Percentiles rank a stretch among this genome's conserved stretches.
Conservation (phyloP, 2,329 filamentous ascomycete species). For the Phoma sp. region DNA sequence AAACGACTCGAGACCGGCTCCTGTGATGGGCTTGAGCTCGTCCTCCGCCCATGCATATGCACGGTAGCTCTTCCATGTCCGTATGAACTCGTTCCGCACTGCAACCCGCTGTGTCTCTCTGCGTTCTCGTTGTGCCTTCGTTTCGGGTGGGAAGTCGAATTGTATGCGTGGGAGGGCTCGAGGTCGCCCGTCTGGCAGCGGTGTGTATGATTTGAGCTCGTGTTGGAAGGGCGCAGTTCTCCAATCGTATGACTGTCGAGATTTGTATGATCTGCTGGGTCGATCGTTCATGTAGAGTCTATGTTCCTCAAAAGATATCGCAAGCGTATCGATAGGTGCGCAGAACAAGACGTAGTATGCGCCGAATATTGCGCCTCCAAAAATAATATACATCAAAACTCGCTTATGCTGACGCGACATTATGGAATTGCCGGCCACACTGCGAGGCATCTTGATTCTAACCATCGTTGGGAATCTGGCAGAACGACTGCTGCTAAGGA, state of each 20-base stretch:
- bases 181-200: conserved; percentile 47
- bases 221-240: conserved; percentile 50
- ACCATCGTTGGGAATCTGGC: conserved; percentile 28
- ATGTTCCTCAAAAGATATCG: conserved; percentile 38
- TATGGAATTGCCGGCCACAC: conserved; percentile 26
- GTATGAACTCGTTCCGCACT: conserved; percentile 51
- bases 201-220: conserved; percentile 42
- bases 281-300: conserved; percentile 42
- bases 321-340: conserved; percentile 36
- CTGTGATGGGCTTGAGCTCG: conserved; percentile 53
- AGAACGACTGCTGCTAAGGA: neutral
- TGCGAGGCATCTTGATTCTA: conserved; percentile 37
- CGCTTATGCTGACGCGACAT: conserved; percentile 41
- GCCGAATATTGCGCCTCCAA: conserved; percentile 32
- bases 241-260: conserved; percentile 48
- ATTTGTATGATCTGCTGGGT: conserved; percentile 21
- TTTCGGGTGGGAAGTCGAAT: conserved; percentile 46
- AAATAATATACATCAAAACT: conserved; percentile 32
- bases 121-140: conserved; percentile 27
- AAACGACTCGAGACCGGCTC: conserved; percentile 48
- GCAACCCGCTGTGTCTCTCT: conserved; percentile 42
- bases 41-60: conserved; percentile 54
- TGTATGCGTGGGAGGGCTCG: conserved; percentile 51
- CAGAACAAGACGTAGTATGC: conserved; percentile 37
- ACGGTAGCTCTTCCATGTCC: conserved; percentile 53